phyloP scores from a whole-genome alignment of 1,284 basidiomycete genomes.

The Sanghuangporus weigelae region DNA sequence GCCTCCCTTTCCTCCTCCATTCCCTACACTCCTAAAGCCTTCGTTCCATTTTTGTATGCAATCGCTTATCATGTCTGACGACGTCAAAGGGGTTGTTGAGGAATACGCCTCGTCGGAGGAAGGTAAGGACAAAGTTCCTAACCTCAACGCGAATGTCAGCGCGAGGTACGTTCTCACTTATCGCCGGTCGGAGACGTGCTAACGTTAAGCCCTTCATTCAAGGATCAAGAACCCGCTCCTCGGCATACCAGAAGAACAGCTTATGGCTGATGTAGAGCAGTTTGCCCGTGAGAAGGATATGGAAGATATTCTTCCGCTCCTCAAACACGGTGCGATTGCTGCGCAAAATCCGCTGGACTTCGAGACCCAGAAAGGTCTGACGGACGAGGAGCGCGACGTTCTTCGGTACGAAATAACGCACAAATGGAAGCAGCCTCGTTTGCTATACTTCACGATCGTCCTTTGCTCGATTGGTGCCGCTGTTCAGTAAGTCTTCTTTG shows the following conservation, averaged over 20 bases:
- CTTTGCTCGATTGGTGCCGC: conserved; percentile 61
- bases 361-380: conserved; percentile 45
- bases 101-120: neutral
- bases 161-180: neutral
- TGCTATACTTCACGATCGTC: conserved; percentile 50
- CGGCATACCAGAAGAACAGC: conserved; percentile 39
- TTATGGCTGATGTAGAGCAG: conserved; percentile 41
- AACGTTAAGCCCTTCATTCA: neutral
- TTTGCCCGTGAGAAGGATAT: conserved; percentile 45
- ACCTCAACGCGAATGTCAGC: conserved; percentile 1
- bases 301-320: conserved; percentile 38
- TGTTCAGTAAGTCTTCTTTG: conserved; percentile 46
- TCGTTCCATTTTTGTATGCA: neutral
- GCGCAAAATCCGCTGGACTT: conserved; percentile 52
- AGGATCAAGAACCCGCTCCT: conserved; percentile 50
- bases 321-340: conserved; percentile 53
- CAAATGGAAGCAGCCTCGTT: conserved; percentile 49
- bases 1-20: neutral
- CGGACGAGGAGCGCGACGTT: conserved; percentile 43
- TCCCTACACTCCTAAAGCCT: neutral
- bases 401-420: conserved; percentile 52
- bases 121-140: neutral
- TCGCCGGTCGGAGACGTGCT: neutral
- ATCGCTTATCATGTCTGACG: neutral
- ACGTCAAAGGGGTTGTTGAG: neutral